These are phyloP conservation scores for Mortierella alpina DNA, from an alignment of 192 early-diverging fungal species.

Conservation along the genomic window DNA sequence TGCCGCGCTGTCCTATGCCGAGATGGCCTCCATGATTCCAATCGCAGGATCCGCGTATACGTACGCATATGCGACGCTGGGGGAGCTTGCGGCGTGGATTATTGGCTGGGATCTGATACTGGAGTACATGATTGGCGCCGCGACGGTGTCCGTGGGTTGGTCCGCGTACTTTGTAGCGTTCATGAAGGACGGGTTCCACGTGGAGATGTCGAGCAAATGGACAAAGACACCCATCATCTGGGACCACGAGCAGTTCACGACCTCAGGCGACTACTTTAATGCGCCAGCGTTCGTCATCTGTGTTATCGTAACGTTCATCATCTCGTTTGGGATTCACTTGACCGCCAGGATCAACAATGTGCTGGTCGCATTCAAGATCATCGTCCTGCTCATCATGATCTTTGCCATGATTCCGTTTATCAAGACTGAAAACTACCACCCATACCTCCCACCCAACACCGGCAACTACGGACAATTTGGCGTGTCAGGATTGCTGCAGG, in stretches of 20 bases:
- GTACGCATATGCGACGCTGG: constrained; percentile 86
- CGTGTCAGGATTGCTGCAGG: constrained; percentile 75
- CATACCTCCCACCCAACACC: constrained; percentile 77
- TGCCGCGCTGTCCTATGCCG: constrained; percentile 87
- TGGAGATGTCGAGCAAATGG: constrained; percentile 62
- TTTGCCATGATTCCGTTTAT: constrained; percentile 79
- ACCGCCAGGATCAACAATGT: constrained; percentile 79
- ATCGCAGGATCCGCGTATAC: constrained; percentile 90
- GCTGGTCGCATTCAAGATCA: constrained; percentile 79
- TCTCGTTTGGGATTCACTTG: constrained; percentile 79
- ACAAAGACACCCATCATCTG: constrained; percentile 80
- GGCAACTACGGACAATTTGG: constrained; percentile 73
- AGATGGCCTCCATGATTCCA: constrained; percentile 89
- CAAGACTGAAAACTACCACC: constrained; percentile 75
- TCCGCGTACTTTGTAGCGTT: constrained; percentile 83
- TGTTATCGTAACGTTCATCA: constrained; percentile 69
- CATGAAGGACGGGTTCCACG: constrained; percentile 69
- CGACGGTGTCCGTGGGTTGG: constrained; percentile 87
- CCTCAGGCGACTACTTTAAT: constrained; percentile 70
- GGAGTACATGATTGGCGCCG: constrained; percentile 88
- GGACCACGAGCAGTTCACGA: constrained; percentile 36
- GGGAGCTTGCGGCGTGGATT: constrained; percentile 90
- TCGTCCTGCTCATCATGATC: constrained; percentile 82
- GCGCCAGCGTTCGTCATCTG: constrained; percentile 79
- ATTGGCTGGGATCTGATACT: constrained; percentile 92